Base-by-base conservation (phyloP, 257 asterid genomes). In the Parsonsia alboflavescens region DNA sequence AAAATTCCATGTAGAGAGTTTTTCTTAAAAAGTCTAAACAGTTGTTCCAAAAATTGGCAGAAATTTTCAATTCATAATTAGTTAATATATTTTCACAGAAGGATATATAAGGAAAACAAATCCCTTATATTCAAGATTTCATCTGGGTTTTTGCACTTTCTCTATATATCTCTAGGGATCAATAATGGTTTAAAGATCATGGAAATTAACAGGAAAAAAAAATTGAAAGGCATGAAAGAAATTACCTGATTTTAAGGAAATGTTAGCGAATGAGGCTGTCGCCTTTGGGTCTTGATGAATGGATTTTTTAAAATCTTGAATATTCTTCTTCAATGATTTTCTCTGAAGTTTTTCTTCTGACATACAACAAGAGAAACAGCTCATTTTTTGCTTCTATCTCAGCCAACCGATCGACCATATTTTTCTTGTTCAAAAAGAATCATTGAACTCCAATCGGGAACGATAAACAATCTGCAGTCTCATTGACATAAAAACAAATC, bases 341-440 rank as follows among this genome's bases (percentile, higher is more conserved):
- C 33, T 74, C 57, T 81, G 79, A 52, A 26, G 30, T 17, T 64
- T 77, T 44, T 86, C 92, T 72, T 82, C 77, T 0, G 88, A 58
- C 90, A 87, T 68, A 76, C 98, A 93, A 84, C 96, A 93, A 21
- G 95, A 78, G 71, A 93, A 91, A 77, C 91, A 89, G 76, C 82
- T 78, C 85, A 84, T 78, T 87, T 77, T 88, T 83, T 73, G 80
- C 81, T 62, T 73, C 41, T 79, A 84, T 76, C 41, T 54, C 81
- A 65, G 46, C 67, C 64, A 70, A 28, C 44, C 62, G 62, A 79
- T 70, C 92, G 62, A 80, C 72, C 92, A 82, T 78, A 15, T 74
- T 71, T 68, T 63, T 58, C 64, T 63, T 58, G 64, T 62, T 71
- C 72, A 57, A 50, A n/a, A 17, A 52, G 78, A 68, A 78, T 54